phyloP scores from a whole-genome alignment of 495 filamentous ascomycete species.

The Xylaria telfairii region DNA sequence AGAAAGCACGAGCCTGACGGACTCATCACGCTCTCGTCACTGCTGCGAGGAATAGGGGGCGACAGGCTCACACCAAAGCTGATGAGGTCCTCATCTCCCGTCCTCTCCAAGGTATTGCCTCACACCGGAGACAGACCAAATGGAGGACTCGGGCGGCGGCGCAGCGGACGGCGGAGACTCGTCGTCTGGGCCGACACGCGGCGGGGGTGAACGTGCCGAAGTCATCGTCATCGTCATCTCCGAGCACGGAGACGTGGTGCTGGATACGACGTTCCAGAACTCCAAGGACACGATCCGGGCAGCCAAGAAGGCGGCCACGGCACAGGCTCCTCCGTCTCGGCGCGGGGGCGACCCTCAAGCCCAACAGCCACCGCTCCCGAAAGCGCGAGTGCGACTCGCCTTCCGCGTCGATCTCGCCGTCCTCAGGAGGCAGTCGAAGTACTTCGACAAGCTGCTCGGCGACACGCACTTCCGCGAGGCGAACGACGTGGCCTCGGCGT shows the following conservation, averaged over 20 bases:
- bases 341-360: constrained; percentile 31
- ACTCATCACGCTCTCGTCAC: background rate
- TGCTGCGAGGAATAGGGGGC: background rate
- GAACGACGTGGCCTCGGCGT: constrained; percentile 47
- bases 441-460: constrained; percentile 63
- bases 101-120: constrained; percentile 41
- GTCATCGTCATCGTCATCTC: constrained; percentile 54
- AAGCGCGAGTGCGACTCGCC: constrained; percentile 40
- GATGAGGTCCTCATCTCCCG: constrained; percentile 37
- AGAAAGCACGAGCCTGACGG: background rate
- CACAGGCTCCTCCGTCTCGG: constrained; percentile 14
- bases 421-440: constrained; percentile 59
- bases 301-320: constrained; percentile 26
- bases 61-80: constrained; percentile 27
- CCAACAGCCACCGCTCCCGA: constrained; percentile 36
- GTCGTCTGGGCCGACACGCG: constrained; percentile 22
- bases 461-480: constrained; percentile 60
- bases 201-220: constrained; percentile 29
- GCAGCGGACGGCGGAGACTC: constrained; percentile 30
- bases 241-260: constrained; percentile 59
- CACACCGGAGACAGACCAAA: constrained; percentile 43
- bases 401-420: constrained; percentile 47
- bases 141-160: constrained; percentile 33
- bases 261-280: constrained; percentile 60
- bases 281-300: constrained; percentile 50